Evolutionary conservation across 1,139 yeast genomes (phyloP).

Genomic region (Saccharomycopsis hybrid): DNA sequence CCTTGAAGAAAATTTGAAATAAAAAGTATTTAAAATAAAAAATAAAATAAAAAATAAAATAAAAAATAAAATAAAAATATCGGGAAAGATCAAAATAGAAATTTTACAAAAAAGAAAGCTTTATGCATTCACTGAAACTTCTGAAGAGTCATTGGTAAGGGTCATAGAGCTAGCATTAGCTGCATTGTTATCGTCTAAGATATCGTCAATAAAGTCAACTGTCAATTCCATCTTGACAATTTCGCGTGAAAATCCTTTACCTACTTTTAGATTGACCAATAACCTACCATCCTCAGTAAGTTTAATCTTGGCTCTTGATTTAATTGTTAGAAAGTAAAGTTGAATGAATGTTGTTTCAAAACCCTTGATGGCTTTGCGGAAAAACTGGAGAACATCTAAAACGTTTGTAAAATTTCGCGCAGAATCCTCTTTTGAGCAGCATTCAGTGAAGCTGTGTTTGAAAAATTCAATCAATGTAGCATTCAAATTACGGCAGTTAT

Average conservation of each 20-base stretch:
- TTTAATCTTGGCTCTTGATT: slow-evolving; percentile 9
- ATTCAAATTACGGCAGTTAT: slow-evolving; percentile 3
- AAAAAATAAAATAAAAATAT: too few species aligned
- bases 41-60: too few species aligned
- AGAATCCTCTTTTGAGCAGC: neutral
- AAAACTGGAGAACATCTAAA: slow-evolving; percentile 4
- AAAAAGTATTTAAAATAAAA: too few species aligned
- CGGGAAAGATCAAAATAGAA: too few species aligned
- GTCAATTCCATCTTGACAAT: slow-evolving; percentile 9
- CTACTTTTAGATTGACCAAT: neutral
- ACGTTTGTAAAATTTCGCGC: neutral
- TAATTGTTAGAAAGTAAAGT: slow-evolving; percentile 12
- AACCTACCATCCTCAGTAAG: neutral
- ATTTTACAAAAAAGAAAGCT: too few species aligned
- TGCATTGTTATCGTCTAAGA: too few species aligned
- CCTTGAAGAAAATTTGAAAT: too few species aligned
- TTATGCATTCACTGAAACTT: too few species aligned
- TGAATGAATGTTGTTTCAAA: slow-evolving; percentile 8
- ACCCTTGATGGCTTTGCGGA: slow-evolving; percentile 1
- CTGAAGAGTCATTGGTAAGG: too few species aligned
- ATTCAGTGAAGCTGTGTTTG: slow-evolving; percentile 3
- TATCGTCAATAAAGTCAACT: slow-evolving; percentile 1
- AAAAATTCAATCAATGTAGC: slow-evolving; percentile 6
- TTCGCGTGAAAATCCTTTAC: neutral
- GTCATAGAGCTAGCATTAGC: too few species aligned